A percentile compares a stretch with the other conserved stretches of the same genome.
phyloP scores from a whole-genome alignment of 164 flowering plant species.

The Dillenia suffruticosa region DNA sequence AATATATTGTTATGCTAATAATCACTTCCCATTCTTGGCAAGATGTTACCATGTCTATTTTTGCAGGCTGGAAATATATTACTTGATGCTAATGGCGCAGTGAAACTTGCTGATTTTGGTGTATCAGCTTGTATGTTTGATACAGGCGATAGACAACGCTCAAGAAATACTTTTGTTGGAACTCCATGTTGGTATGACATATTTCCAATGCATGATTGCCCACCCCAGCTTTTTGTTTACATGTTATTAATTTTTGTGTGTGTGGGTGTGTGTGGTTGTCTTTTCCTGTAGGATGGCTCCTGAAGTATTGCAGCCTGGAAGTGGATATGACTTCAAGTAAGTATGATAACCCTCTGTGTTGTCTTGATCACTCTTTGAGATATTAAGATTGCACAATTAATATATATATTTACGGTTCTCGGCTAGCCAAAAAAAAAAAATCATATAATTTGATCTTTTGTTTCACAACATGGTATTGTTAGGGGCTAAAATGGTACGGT shows the following conservation, averaged over 20 bases:
- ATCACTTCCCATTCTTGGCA: too few species aligned
- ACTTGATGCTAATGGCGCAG: slow-evolving; percentile 69
- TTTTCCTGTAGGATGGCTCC: slow-evolving; percentile 89
- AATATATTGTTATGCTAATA: neutral
- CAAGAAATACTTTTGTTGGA: slow-evolving; percentile 96
- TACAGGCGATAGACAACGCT: slow-evolving; percentile 84
- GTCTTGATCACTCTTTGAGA: too few species aligned
- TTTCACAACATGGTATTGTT: too few species aligned
- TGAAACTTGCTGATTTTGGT: slow-evolving; percentile 98
- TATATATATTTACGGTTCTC: too few species aligned
- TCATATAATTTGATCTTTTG: too few species aligned
- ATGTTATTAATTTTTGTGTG: neutral
- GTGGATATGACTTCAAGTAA: slow-evolving; percentile 96
- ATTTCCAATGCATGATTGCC: neutral
- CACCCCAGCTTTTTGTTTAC: neutral
- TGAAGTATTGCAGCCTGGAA: slow-evolving; percentile 95
- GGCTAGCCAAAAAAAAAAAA: too few species aligned
- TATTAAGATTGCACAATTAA: too few species aligned
- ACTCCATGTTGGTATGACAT: slow-evolving; percentile 93
- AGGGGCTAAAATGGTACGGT: too few species aligned
- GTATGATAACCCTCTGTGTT: slow-evolving; percentile 14
- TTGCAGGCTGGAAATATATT: slow-evolving; percentile 95
- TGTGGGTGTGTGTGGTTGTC: neutral
- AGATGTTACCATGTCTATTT: neutral
- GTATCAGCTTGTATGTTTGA: slow-evolving; percentile 98